Base-by-base conservation (phyloP, 768 basidiomycete genomes). In the Chalciporus piperatus region DNA sequence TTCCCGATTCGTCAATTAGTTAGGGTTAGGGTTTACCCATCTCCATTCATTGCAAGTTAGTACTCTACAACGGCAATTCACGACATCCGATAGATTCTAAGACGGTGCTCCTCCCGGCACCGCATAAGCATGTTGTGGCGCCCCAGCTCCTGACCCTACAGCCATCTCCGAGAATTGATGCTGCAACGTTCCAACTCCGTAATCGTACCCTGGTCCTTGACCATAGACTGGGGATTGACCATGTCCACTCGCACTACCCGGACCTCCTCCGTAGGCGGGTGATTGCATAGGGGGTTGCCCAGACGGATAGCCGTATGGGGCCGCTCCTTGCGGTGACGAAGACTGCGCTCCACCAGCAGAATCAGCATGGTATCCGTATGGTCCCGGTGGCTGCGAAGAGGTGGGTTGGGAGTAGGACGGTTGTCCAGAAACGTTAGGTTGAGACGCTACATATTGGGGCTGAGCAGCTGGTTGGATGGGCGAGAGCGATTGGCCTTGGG, bases 141-240 rank as follows among this genome's bases (percentile, higher is more conserved):
- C 52, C 25, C 45, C 65, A 19, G 56, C 9, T 32, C 59, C 62
- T 41, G 62, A 33, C 13, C 53, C 60, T 32, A 70, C 56, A 27
- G 20, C 53, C 64, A 68, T 70, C 35, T 61, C 69, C 47, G 67
- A 65, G 39, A 70, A 67, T 4, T 69, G 67, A 20, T 67, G 57
- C 44, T 68, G 64, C 32, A 70, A 37, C 12, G 43, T 27, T 39
- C 55, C 64, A 17, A 63, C 56, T 19, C 55, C 54, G n/a, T 59
- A 58, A 23, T 68, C 64, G 28, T 64, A 63, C 11, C 55, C 63
- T 28, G 54, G 13, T 27, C 35, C 56, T 43, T 52, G 57, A 41
- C 55, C 68, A 17, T 65, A 50, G 10, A 42, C 50, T 16, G 57
- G 19, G n/a, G 63, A 55, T 4, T 56, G 14, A 39, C 41, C 59